These are phyloP conservation scores for Pythium biforme DNA, from an alignment of 352 stramenopile species.

Conservation along the genomic window DNA sequence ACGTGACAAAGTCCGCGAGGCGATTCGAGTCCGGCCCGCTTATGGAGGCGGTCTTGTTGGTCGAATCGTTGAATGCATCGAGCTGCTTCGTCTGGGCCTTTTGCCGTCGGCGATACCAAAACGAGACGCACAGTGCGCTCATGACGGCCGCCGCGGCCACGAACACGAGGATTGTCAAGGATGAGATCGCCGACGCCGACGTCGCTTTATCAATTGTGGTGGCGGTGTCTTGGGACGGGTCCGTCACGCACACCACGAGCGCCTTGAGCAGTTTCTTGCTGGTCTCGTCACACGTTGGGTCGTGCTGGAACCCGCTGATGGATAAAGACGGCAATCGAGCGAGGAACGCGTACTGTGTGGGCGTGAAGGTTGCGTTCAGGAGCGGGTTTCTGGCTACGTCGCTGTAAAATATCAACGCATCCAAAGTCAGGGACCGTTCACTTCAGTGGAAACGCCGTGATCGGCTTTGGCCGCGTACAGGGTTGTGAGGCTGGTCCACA, in stretches of 20 bases:
- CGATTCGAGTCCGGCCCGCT: not conserved
- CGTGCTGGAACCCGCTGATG: not conserved
- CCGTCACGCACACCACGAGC: conserved; percentile 5
- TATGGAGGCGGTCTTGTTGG: not conserved
- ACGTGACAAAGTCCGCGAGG: not conserved
- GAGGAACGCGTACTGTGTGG: conserved; percentile 5
- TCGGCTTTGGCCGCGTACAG: not conserved
- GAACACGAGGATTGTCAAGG: no score
- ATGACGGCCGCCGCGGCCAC: no score
- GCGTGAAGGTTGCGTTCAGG: not conserved
- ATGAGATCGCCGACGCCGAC: no score
- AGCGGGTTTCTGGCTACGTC: conserved; percentile 11
- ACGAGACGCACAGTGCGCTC: no score
- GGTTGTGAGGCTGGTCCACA: conserved; percentile 9
- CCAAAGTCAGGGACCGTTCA: no score
- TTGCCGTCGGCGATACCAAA: not conserved
- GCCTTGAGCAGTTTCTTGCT: conserved; percentile 9
- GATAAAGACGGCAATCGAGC: not conserved
- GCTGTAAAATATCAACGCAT: not conserved
- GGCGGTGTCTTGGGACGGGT: not conserved
- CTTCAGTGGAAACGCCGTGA: no score
- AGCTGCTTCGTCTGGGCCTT: not conserved
- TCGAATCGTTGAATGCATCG: no score
- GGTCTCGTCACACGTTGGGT: not conserved
- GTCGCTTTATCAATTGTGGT: not conserved